Evolutionary conservation across 176 grass and related monocot species (phyloP).

Genomic region (Cenchrus purpureus): DNA sequence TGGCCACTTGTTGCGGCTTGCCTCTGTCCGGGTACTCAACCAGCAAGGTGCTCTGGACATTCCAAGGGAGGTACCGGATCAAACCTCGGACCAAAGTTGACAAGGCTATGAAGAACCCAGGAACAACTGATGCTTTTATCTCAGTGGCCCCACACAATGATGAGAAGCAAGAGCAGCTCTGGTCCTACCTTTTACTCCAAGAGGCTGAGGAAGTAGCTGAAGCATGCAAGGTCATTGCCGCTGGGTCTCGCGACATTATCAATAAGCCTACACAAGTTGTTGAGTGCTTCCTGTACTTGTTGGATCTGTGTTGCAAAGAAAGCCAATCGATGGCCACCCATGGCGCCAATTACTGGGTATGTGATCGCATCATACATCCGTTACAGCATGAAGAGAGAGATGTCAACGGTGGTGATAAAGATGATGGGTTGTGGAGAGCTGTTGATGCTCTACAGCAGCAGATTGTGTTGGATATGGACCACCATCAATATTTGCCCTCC

Average conservation of each 20-base stretch:
- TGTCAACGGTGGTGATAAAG: fast-evolving
- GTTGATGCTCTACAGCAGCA: background rate
- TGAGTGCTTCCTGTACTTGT: background rate
- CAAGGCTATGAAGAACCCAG: background rate
- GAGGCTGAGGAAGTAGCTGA: background rate
- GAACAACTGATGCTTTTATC: background rate
- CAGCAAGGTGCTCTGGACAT: slow-evolving; percentile 11
- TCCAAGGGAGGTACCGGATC: background rate
- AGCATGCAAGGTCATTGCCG: background rate
- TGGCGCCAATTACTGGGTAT: background rate
- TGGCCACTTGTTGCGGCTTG: background rate
- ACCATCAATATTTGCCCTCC: background rate
- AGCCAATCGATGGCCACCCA: fast-evolving
- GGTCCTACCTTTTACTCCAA: background rate
- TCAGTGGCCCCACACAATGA: fast-evolving
- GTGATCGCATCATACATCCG: background rate
- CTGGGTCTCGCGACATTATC: background rate
- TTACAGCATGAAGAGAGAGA: no score
- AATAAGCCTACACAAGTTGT: background rate
- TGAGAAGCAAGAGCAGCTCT: background rate
- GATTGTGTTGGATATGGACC: background rate
- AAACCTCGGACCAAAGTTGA: background rate
- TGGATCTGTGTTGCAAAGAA: background rate
- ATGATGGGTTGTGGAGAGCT: background rate
- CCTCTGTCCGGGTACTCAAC: background rate